A percentile compares a stretch with the other conserved stretches of the same genome.
phyloP scores from a whole-genome alignment of 768 basidiomycete species.

The Suillus discolor region DNA sequence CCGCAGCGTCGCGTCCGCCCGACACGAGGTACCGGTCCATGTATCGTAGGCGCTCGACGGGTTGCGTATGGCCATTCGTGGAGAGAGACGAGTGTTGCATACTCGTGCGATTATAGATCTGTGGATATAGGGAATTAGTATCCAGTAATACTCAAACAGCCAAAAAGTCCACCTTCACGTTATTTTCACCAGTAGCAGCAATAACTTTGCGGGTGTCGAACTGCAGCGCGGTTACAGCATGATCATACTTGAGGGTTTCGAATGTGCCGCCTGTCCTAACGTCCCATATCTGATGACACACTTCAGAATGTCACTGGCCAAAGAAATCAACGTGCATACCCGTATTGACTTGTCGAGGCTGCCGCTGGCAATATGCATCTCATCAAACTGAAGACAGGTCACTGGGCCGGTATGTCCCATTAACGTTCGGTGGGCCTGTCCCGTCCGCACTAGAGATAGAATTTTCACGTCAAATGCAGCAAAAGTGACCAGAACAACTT shows the following conservation, averaged over 20 bases:
- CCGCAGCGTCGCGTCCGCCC: slow-evolving; percentile 81
- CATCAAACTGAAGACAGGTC: slow-evolving; percentile 95
- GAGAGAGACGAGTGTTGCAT: slow-evolving; percentile 82
- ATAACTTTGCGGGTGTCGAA: slow-evolving; percentile 95
- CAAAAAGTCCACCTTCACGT: slow-evolving; percentile 66
- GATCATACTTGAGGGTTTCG: slow-evolving; percentile 90
- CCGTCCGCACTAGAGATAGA: slow-evolving; percentile 83
- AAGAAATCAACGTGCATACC: slow-evolving; percentile 45
- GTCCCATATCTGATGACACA: slow-evolving; percentile 82
- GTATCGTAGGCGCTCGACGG: slow-evolving; percentile 86
- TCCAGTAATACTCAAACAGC: not conserved
- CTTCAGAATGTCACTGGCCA: slow-evolving; percentile 4
- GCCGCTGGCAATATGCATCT: slow-evolving; percentile 89
- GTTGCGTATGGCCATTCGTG: slow-evolving; percentile 93
- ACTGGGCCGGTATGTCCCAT: slow-evolving; percentile 92
- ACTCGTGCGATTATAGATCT: slow-evolving; percentile 96
- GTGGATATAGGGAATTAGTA: slow-evolving; percentile 6
- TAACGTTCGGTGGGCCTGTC: slow-evolving; percentile 92
- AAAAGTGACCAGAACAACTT: slow-evolving; percentile 38
- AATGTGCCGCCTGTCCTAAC: slow-evolving; percentile 85
- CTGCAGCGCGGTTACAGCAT: slow-evolving; percentile 87
- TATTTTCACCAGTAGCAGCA: slow-evolving; percentile 91
- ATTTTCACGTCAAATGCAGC: slow-evolving; percentile 9
- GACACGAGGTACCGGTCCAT: slow-evolving; percentile 95
- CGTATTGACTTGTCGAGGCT: slow-evolving; percentile 92